These are phyloP conservation scores for Aspergillus udagawae DNA, from an alignment of 2,329 filamentous ascomycete genomes.

Conservation along the genomic window DNA sequence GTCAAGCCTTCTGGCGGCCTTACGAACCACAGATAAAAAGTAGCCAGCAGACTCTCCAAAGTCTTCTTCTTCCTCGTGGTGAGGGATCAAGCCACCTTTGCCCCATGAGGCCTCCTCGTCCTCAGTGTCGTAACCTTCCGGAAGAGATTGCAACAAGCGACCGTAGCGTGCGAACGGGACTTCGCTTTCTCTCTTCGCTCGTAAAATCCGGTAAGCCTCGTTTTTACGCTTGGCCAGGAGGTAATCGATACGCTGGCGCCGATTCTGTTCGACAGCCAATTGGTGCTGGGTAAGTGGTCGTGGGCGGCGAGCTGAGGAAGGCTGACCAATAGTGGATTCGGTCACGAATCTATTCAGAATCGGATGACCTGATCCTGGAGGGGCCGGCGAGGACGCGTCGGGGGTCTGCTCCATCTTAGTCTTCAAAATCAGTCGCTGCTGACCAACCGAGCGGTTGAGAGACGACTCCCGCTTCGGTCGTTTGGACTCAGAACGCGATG, in stretches of 20 bases:
- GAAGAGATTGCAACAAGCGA: slow-evolving; percentile 40
- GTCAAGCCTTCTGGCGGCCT: slow-evolving; percentile 41
- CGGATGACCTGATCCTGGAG: slow-evolving; percentile 40
- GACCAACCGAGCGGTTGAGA: slow-evolving; percentile 30
- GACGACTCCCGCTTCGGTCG: slow-evolving; percentile 37
- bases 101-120: slow-evolving; percentile 42
- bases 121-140: slow-evolving; percentile 45
- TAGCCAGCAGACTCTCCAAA: slow-evolving; percentile 46
- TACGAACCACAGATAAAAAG: slow-evolving; percentile 41
- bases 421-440: slow-evolving; percentile 43
- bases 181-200: slow-evolving; percentile 35
- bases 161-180: slow-evolving; percentile 39
- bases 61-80: slow-evolving; percentile 43
- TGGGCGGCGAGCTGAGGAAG: slow-evolving; percentile 36
- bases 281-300: slow-evolving; percentile 49
- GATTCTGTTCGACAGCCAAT: slow-evolving; percentile 47
- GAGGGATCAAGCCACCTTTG: slow-evolving; percentile 40
- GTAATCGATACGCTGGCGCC: slow-evolving; percentile 46
- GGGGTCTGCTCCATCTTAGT: slow-evolving; percentile 42
- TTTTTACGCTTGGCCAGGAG: slow-evolving; percentile 41
- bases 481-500: slow-evolving; percentile 37
- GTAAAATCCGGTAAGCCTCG: slow-evolving; percentile 36
- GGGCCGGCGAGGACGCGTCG: slow-evolving; percentile 41
- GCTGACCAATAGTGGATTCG: slow-evolving; percentile 28
- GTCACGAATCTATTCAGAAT: slow-evolving; percentile 40